phyloP scores from a whole-genome alignment of 1,284 basidiomycete species.

The Anthracocystis setariae region DNA sequence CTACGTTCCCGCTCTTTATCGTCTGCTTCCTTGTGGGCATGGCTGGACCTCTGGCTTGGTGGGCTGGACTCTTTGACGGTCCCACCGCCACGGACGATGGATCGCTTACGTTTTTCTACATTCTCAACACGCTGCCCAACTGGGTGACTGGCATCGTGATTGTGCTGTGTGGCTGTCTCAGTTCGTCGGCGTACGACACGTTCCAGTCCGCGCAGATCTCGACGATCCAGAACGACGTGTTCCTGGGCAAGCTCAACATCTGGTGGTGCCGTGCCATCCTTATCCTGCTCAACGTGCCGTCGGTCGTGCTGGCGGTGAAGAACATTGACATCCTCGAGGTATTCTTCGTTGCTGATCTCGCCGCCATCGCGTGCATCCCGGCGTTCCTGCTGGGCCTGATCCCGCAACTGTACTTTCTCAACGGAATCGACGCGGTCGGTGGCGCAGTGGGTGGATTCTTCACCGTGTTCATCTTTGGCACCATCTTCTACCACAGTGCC shows the following conservation, averaged over 20 bases:
- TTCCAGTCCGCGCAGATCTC: slow-evolving; percentile 67
- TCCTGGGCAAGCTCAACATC: slow-evolving; percentile 66
- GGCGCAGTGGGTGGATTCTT: slow-evolving; percentile 67
- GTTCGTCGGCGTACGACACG: slow-evolving; percentile 67
- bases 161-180: slow-evolving; percentile 63
- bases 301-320: slow-evolving; percentile 61
- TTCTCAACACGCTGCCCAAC: slow-evolving; percentile 61
- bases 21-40: slow-evolving; percentile 67
- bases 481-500: slow-evolving; percentile 62
- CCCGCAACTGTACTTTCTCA: slow-evolving; percentile 60
- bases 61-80: slow-evolving; percentile 62
- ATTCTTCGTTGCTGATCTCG: slow-evolving; percentile 67
- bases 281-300: slow-evolving; percentile 61
- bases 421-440: slow-evolving; percentile 64
- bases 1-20: slow-evolving; percentile 63
- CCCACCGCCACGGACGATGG: slow-evolving; percentile 60
- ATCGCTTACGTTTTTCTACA: slow-evolving; percentile 62
- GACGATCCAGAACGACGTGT: slow-evolving; percentile 67
- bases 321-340: slow-evolving; percentile 67
- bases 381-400: slow-evolving; percentile 63
- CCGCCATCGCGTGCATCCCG: slow-evolving; percentile 63
- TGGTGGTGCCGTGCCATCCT: slow-evolving; percentile 65
- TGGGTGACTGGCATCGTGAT: slow-evolving; percentile 66
- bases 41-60: slow-evolving; percentile 63
- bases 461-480: slow-evolving; percentile 66